phyloP scores from a whole-genome alignment of 83 land plant genomes.

The Picea engelmannii region DNA sequence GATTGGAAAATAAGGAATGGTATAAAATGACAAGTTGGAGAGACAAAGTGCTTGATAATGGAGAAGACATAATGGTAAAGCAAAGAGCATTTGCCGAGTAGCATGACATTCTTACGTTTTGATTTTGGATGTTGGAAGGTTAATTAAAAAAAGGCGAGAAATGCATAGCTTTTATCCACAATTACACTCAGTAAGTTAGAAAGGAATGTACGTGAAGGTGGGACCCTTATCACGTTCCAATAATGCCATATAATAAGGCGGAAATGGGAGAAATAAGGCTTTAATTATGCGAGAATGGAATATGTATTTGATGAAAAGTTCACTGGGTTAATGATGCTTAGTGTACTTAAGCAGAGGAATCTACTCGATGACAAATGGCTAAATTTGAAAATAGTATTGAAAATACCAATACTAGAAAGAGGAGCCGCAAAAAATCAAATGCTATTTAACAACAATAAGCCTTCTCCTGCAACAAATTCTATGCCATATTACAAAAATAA shows the following conservation, averaged over 20 bases:
- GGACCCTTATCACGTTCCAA: conserved; percentile 1
- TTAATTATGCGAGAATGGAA: neutral
- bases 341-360: neutral
- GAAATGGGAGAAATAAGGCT: neutral
- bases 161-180: too few species aligned
- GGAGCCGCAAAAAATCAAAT: conserved; percentile 12
- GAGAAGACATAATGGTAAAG: too few species aligned
- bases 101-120: too few species aligned
- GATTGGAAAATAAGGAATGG: too few species aligned
- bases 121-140: too few species aligned
- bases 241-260: neutral
- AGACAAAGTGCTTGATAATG: too few species aligned
- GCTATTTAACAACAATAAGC: conserved; percentile 3
- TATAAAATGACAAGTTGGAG: too few species aligned
- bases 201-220: neutral
- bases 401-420: neutral
- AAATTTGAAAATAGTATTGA: conserved; percentile 2
- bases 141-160: too few species aligned
- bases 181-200: too few species aligned
- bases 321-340: conserved; percentile 14
- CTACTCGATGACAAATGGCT: neutral
- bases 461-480: neutral
- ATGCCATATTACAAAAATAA: conserved; percentile 8
- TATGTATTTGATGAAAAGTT: conserved; percentile 6
- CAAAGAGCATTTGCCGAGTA: too few species aligned